Evolutionary conservation across 352 stramenopile genomes (phyloP).

Genomic region (Plasmopara muralis): DNA sequence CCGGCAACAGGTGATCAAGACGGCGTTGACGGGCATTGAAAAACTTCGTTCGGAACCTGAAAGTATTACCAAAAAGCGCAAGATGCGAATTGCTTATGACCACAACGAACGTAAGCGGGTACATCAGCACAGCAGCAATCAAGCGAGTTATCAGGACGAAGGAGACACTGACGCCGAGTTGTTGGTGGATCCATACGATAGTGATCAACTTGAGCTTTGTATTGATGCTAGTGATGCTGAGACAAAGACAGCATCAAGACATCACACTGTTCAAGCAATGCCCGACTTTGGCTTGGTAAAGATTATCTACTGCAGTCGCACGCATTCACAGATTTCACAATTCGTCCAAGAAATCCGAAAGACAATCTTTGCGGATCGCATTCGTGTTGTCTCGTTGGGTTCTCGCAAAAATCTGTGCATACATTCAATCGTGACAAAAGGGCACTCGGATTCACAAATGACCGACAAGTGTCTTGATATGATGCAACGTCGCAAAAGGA

Average conservation of each 20-base stretch:
- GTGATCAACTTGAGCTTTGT: slow-evolving; percentile 25
- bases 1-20: slow-evolving; percentile 37
- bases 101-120: slow-evolving; percentile 52
- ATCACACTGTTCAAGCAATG: slow-evolving; percentile 17
- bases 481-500: slow-evolving; percentile 61
- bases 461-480: slow-evolving; percentile 82
- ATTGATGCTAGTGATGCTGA: slow-evolving; percentile 40
- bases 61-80: slow-evolving; percentile 56
- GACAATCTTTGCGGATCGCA: slow-evolving; percentile 53
- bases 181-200: slow-evolving; percentile 76
- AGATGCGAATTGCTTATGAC: slow-evolving; percentile 54
- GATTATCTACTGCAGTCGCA: slow-evolving; percentile 89
- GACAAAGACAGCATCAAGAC: neutral
- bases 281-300: slow-evolving; percentile 49
- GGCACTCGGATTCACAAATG: slow-evolving; percentile 76
- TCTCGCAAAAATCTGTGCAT: slow-evolving; percentile 83
- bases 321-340: slow-evolving; percentile 86
- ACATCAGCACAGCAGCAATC: slow-evolving; percentile 7
- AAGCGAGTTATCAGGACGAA: slow-evolving; percentile 8
- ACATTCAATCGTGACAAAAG: slow-evolving; percentile 57
- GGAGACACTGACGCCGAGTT: slow-evolving; percentile 40
- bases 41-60: slow-evolving; percentile 45
- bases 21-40: slow-evolving; percentile 49
- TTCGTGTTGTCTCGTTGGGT: slow-evolving; percentile 77
- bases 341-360: slow-evolving; percentile 86